These are phyloP conservation scores for Hordeum pubiflorum DNA, from an alignment of 202 grass and related monocot species.

Conservation along the genomic window DNA sequence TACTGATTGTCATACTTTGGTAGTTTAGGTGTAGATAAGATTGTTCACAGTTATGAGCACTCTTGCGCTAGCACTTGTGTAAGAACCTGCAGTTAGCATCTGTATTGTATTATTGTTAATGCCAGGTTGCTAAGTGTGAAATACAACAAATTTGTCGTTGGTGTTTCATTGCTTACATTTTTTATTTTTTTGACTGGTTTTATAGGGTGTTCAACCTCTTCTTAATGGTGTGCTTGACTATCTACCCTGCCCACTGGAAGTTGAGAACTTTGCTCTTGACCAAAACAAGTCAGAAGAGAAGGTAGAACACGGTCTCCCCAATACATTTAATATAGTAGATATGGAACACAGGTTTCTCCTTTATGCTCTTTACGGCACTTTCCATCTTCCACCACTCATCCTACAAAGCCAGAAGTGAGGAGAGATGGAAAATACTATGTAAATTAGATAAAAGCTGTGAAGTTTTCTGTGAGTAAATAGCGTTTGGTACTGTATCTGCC, in stretches of 20 bases:
- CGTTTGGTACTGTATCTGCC: neutral
- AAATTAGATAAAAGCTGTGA: neutral
- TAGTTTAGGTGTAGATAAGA: neutral
- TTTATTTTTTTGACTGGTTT: constrained; percentile 26
- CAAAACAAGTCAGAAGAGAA: constrained; percentile 96
- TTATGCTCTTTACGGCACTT: constrained; percentile 1
- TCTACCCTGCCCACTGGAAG: constrained; percentile 75
- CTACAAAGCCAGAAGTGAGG: neutral
- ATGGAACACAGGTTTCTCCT: neutral
- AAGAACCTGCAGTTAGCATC: constrained; percentile 7
- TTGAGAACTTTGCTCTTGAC: constrained; percentile 87
- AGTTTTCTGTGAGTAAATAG: neutral
- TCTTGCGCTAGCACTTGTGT: neutral
- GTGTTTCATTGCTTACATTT: constrained; percentile 12
- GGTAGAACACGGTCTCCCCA: constrained; percentile 36
- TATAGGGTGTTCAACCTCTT: constrained; percentile 87
- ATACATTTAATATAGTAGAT: constrained; percentile 17
- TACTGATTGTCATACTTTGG: neutral
- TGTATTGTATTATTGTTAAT: constrained; percentile 4
- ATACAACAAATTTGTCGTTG: neutral
- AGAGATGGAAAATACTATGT: constrained; percentile 1
- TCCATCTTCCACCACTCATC: constrained; percentile 6
- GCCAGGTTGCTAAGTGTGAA: neutral
- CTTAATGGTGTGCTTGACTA: constrained; percentile 96
- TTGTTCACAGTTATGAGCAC: neutral